Evolutionary conservation across 2,329 filamentous ascomycete genomes (phyloP), one percentile per base, ranked within the genome.

Genomic region (Ophiostoma sp.): DNA sequence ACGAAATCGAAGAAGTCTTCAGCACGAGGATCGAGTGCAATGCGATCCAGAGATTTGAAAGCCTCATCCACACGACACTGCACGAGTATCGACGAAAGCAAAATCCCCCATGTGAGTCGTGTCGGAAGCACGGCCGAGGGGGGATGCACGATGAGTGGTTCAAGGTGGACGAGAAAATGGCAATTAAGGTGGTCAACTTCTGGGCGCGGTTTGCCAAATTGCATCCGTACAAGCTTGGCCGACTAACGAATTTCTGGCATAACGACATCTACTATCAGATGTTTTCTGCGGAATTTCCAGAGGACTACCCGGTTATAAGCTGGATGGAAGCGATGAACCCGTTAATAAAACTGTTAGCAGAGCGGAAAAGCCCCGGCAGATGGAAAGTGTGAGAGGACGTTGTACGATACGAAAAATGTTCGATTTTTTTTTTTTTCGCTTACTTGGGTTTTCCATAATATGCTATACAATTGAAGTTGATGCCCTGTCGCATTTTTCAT

Each of bases 21-120:
- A 63, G 61, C 61, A 6, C n/a, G 4, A 6, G 39, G 39, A 25
- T 66, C 33, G 61, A 66, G 61, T 66, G 61, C 19, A n/a, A 66
- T n/a, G 61, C 61, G 61, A 17, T 28, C 5, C 33, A 45, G 61
- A 66, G 61, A 28, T 45, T 66, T 9, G 61, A 66, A 36, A 66
- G 33, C 61, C 61, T 66, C 61, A 66, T 66, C 61, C 61, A 66
- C 36, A 25, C 9, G 36, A 66, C 61, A 39, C 61, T 66, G 33
- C 61, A 19, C 33, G 61, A 22, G 36, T 66, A 42, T 25, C 61
- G 61, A 25, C 61, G 19, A 8, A 39, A 25, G 12, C 61, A 66
- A 66, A 19, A 66, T 45, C 61, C 61, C 17, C 33, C 61, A 25
- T 66, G 61, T 22, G 36, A 66, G 61, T 36, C 61, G 61, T 66